Evolutionary conservation across 371 early-diverging fungal genomes (phyloP).

Genomic region (Rhizopus sp.): DNA sequence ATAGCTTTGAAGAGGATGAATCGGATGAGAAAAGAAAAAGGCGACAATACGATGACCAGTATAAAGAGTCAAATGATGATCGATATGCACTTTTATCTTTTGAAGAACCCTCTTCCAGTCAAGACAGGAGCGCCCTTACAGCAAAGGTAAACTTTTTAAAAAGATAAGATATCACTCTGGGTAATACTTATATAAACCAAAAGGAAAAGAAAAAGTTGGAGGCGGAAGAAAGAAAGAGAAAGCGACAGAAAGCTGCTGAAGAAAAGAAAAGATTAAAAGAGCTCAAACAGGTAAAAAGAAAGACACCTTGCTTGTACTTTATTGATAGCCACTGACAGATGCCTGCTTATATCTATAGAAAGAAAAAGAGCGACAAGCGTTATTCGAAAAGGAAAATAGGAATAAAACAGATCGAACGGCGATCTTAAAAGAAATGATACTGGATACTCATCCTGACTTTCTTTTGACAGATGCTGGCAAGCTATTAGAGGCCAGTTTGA

Average conservation of each 20-base stretch:
- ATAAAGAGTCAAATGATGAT: not conserved
- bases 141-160: not conserved
- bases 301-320: conserved; percentile 1
- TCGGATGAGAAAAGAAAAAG: not conserved
- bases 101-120: not conserved
- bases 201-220: conserved; percentile 14
- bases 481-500: conserved; percentile 31
- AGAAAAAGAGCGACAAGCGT: conserved; percentile 43
- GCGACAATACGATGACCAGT: not conserved
- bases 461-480: conserved; percentile 31
- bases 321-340: not conserved
- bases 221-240: conserved; percentile 16
- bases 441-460: conserved; percentile 45
- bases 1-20: not conserved
- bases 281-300: conserved; percentile 16
- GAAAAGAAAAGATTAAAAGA: conserved; percentile 25
- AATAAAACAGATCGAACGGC: conserved; percentile 39
- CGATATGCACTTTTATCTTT: not conserved
- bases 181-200: not conserved
- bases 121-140: not conserved
- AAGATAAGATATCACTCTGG: not conserved
- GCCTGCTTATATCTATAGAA: conserved; percentile 15
- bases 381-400: conserved; percentile 45
- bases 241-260: conserved; percentile 27
- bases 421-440: conserved; percentile 55